These are phyloP conservation scores for Lentinula sp. DNA, from an alignment of 768 basidiomycete genomes.

Conservation along the genomic window DNA sequence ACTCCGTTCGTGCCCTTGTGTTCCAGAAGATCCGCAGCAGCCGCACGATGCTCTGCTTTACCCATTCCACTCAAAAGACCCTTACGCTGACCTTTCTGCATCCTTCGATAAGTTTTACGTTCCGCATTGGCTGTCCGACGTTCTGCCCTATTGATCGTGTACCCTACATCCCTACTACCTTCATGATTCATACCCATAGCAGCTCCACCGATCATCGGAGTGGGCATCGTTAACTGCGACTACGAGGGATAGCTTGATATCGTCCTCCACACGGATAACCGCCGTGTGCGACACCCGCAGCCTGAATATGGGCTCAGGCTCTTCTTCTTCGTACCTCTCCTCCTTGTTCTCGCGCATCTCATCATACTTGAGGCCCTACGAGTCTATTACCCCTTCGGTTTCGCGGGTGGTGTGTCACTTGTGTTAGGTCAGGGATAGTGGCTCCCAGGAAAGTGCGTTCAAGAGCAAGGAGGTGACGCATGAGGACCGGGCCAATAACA, in stretches of 20 bases:
- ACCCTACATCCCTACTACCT: background rate
- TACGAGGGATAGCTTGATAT: background rate
- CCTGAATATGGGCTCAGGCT: slow-evolving; percentile 8
- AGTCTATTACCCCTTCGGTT: slow-evolving; percentile 13
- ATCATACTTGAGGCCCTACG: slow-evolving; percentile 16
- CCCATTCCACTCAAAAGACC: background rate
- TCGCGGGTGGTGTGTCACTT: slow-evolving; percentile 11
- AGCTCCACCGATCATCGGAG: background rate
- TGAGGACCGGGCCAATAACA: background rate
- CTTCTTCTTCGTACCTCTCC: slow-evolving; percentile 15
- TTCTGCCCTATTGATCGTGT: background rate
- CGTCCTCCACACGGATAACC: background rate
- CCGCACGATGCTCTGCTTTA: slow-evolving; percentile 10
- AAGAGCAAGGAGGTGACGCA: slow-evolving; percentile 13
- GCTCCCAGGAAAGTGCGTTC: slow-evolving; percentile 9
- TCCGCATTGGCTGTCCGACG: background rate
- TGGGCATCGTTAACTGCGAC: background rate
- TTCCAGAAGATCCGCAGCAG: slow-evolving; percentile 16
- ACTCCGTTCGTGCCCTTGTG: slow-evolving; percentile 12
- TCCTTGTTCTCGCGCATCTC: slow-evolving; percentile 9
- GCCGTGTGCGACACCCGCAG: background rate
- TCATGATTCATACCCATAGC: background rate
- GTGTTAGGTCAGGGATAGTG: slow-evolving; percentile 10
- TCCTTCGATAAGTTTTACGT: background rate
- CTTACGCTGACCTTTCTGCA: background rate